phyloP scores from a whole-genome alignment of 129 eudicot genomes.

The Chrysanthemum makinoi region DNA sequence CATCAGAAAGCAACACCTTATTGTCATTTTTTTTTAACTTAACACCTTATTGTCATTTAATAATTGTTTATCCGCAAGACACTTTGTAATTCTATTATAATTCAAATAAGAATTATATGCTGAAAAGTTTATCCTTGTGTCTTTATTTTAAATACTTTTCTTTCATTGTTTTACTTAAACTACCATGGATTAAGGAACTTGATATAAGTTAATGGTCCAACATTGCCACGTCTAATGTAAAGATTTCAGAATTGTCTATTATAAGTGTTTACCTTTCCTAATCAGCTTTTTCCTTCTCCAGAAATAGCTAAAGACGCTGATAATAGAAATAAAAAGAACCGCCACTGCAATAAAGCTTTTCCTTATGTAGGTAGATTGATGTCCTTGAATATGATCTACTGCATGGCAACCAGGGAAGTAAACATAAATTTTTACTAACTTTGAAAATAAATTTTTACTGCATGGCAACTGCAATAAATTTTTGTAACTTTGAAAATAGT shows the following conservation, averaged over 20 bases:
- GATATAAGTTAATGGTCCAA: neutral
- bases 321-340: constrained; percentile 20
- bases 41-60: too few relatives aligned
- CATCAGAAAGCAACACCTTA: too few relatives aligned
- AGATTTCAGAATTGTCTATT: neutral
- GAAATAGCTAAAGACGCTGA: constrained; percentile 26
- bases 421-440: neutral
- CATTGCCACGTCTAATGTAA: neutral
- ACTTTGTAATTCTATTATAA: too few relatives aligned
- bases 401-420: constrained; percentile 29
- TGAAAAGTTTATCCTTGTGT: too few relatives aligned
- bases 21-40: too few relatives aligned
- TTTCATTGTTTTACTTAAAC: too few relatives aligned
- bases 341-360: constrained; percentile 22
- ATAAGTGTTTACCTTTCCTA: constrained; percentile 27
- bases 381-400: constrained; percentile 7
- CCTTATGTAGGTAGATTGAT: neutral
- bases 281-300: constrained; percentile 26
- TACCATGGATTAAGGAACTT: too few relatives aligned
- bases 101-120: too few relatives aligned
- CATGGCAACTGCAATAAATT: too few relatives aligned
- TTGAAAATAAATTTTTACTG: neutral
- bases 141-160: too few relatives aligned
- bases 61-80: too few relatives aligned
- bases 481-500: neutral